A percentile compares a stretch with the other conserved stretches of the same genome.
These are phyloP conservation scores for Pythium brassicae DNA, from an alignment of 352 stramenopile species.

Conservation along the genomic window DNA sequence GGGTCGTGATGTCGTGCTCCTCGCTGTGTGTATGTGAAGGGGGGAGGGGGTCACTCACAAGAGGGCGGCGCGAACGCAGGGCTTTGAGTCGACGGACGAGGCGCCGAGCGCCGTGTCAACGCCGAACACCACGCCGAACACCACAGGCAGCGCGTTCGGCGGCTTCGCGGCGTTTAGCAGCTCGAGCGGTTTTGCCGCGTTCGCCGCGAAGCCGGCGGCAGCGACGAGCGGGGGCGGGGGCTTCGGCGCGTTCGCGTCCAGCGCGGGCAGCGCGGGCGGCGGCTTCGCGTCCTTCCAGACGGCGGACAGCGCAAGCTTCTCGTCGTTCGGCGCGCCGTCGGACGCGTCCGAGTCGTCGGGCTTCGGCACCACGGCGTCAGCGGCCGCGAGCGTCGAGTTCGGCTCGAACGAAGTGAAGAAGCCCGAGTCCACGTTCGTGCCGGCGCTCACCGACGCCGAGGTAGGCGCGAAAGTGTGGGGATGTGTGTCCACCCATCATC, in stretches of 20 bases:
- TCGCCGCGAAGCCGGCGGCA: conserved; percentile 27
- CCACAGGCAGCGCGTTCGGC: conserved; percentile 34
- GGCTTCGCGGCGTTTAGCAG: conserved; percentile 49
- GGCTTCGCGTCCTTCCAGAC: conserved; percentile 61
- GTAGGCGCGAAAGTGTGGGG: conserved; percentile 16
- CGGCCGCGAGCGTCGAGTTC: conserved; percentile 40
- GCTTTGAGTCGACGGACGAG: conserved; percentile 2
- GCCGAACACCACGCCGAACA: conserved; percentile 19
- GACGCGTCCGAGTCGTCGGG: conserved; percentile 21
- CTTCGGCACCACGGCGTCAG: conserved; percentile 33
- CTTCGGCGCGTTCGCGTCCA: conserved; percentile 19
- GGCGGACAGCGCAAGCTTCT: conserved; percentile 38
- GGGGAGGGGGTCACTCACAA: neutral
- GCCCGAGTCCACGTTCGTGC: conserved; percentile 34
- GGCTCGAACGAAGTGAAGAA: conserved; percentile 43
- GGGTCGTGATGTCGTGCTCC: neutral
- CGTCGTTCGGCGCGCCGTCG: conserved; percentile 45
- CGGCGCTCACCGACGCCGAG: conserved; percentile 63
- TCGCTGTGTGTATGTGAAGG: neutral
- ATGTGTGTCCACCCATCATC: no score
- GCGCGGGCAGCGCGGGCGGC: conserved; percentile 15
- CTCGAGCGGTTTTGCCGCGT: conserved; percentile 45
- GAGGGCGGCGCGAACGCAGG: neutral
- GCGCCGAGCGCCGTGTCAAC: neutral
- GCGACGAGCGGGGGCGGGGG: conserved; percentile 20